phyloP scores from a whole-genome alignment of 2,329 filamentous ascomycete genomes.

The Tolypocladium paradoxum region DNA sequence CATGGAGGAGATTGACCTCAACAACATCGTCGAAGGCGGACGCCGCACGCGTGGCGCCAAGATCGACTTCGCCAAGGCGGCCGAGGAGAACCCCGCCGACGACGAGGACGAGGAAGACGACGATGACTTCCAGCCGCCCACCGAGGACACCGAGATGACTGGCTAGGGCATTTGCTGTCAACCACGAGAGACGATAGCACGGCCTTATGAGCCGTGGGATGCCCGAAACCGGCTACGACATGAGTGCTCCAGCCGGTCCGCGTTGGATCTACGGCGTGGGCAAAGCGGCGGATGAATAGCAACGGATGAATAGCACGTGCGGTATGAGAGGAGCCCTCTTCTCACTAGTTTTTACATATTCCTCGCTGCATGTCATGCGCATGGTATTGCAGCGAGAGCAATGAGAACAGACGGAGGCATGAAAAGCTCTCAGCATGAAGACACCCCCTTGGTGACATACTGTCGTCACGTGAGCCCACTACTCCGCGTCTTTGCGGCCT shows the following conservation, averaged over 20 bases:
- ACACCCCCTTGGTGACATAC: not conserved
- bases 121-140: constrained; percentile 55
- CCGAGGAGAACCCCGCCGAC: constrained; percentile 62
- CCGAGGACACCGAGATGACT: constrained; percentile 59
- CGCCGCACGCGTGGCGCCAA: constrained; percentile 82
- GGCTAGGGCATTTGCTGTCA: constrained; percentile 13
- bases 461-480: not conserved
- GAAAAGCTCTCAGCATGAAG: not conserved
- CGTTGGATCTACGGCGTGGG: not conserved
- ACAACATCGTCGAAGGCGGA: constrained; percentile 72
- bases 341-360: not conserved
- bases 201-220: not conserved
- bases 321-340: not conserved
- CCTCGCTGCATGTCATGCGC: not conserved
- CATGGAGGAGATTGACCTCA: constrained; percentile 81
- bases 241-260: not conserved
- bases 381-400: not conserved
- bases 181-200: not conserved
- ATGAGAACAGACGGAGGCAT: not conserved
- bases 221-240: not conserved
- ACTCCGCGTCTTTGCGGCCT: not conserved
- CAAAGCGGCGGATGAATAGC: not conserved
- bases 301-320: not conserved
- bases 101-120: constrained; percentile 75
- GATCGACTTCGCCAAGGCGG: constrained; percentile 90